Evolutionary conservation across 1,284 basidiomycete species (phyloP).

Genomic region (Sporisorium graminicola): DNA sequence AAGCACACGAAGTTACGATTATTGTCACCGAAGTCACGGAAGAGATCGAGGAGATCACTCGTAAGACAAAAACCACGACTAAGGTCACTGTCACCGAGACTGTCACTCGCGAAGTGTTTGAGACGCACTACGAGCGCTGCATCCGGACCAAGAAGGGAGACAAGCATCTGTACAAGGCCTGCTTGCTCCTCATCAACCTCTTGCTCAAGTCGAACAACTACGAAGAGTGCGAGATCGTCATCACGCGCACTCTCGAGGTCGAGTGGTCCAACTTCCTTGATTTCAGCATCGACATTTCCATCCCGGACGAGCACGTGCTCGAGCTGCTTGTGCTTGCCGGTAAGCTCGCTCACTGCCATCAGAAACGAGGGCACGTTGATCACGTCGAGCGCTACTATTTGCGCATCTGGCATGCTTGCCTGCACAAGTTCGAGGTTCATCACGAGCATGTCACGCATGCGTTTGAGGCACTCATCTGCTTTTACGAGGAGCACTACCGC

Average conservation of each 20-base stretch:
- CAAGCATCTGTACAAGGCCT: conserved; percentile 12
- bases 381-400: conserved; percentile 2
- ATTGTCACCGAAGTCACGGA: conserved; percentile 10
- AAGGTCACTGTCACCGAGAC: conserved; percentile 9
- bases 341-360: conserved; percentile 6
- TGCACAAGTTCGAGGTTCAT: conserved; percentile 2
- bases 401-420: conserved; percentile 13
- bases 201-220: neutral
- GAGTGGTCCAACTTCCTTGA: conserved; percentile 3
- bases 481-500: conserved; percentile 12
- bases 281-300: conserved; percentile 11
- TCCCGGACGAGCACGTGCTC: conserved; percentile 6
- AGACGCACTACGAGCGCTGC: conserved; percentile 18
- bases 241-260: conserved; percentile 3
- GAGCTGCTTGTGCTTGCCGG: conserved; percentile 5
- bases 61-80: conserved; percentile 13
- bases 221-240: conserved; percentile 5
- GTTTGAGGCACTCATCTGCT: neutral
- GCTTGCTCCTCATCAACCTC: conserved; percentile 3
- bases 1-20: conserved; percentile 6
- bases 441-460: conserved; percentile 10
- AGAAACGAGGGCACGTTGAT: conserved; percentile 1
- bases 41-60: conserved; percentile 10
- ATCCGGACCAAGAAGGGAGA: conserved; percentile 4
- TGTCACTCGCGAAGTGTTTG: conserved; percentile 13